Base-by-base conservation (phyloP, 805 yeast species). In the Nakazawaea ambrosiae region DNA sequence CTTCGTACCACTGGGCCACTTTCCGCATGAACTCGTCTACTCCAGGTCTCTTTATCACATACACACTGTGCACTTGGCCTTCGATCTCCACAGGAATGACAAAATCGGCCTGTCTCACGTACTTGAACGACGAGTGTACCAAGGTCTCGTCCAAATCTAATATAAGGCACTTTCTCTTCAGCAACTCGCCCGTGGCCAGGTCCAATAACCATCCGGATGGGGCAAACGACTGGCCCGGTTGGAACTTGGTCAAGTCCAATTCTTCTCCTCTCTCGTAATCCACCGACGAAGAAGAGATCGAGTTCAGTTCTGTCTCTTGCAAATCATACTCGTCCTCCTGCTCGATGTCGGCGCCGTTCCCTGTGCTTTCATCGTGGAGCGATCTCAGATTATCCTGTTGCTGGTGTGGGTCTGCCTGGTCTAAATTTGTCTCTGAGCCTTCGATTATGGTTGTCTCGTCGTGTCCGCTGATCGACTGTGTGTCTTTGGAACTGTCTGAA, bases 71-170 rank as follows among this genome's bases (percentile, higher is more conserved):
- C 23, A 80, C 70, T 56, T 85, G 90, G 50, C 81, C 81, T 51
- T 92, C 97, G 45, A 92, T 90, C 57, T 90, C 97, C 37, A 92
- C 98, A 12, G 98, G 97, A 34, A 92, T 86, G 33, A 94, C 94
- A 61, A 92, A 92, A 61, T 92, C 99, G 1, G 96, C 95, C 31
- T 88, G 82, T 42, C 94, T 76, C 40, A 92, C 71, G 57, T 81
- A 87, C 58, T 90, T 89, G 68, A 92, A 92, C 5, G 95, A 81
- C 2, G 96, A 85, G 58, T 92, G 99, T 23, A 92, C 98, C 42
- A 92, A 71, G 2, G 98, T 92, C 60, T 92, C 98, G 60, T 92
- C 98, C 45, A 92, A 65, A 60, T 92, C 99, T 38, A 92, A 68
- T 11, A 92, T 84, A 24, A 92, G 70, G 58, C 97, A 89, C 59